These are phyloP conservation scores for Glycyrrhiza uralensis DNA, from an alignment of 306 rosid species.

Conservation along the genomic window DNA sequence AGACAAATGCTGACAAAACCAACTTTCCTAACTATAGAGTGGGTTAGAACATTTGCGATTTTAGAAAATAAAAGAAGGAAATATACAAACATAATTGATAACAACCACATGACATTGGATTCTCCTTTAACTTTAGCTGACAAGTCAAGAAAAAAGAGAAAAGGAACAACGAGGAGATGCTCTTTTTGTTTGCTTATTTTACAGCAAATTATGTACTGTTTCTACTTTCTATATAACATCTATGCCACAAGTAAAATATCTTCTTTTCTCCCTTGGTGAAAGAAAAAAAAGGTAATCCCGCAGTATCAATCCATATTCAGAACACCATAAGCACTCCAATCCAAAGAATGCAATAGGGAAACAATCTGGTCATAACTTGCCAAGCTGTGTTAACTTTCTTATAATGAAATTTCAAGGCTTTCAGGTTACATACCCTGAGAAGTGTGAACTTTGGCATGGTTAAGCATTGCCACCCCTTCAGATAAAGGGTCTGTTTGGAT, in stretches of 20 bases:
- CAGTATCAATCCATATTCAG: not conserved
- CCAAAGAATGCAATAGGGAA: conserved; percentile 21
- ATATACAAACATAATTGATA: not conserved
- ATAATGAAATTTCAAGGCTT: conserved; percentile 25
- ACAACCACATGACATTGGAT: conserved; percentile 15
- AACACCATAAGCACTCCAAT: conserved; percentile 30
- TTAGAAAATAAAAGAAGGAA: not conserved
- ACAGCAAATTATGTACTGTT: not conserved
- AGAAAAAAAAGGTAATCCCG: not conserved
- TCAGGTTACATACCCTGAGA: conserved; percentile 5
- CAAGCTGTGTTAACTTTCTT: conserved; percentile 15
- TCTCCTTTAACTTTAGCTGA: conserved; percentile 17
- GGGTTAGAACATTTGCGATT: conserved; percentile 9
- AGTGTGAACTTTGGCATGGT: conserved; percentile 22
- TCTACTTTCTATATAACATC: not conserved
- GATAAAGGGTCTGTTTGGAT: too few relatives aligned
- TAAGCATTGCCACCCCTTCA: conserved; percentile 12
- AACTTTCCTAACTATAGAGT: not conserved
- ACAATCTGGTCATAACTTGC: conserved; percentile 2
- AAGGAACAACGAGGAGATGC: not conserved
- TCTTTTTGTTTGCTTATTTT: conserved; percentile 4
- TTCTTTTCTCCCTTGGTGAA: not conserved
- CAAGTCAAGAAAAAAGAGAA: not conserved
- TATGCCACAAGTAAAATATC: conserved; percentile 14
- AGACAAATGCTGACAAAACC: not conserved